Evolutionary conservation across 1,284 basidiomycete genomes (phyloP), one percentile per base, ranked within the genome.

Genomic region (Puccinia triticina): DNA sequence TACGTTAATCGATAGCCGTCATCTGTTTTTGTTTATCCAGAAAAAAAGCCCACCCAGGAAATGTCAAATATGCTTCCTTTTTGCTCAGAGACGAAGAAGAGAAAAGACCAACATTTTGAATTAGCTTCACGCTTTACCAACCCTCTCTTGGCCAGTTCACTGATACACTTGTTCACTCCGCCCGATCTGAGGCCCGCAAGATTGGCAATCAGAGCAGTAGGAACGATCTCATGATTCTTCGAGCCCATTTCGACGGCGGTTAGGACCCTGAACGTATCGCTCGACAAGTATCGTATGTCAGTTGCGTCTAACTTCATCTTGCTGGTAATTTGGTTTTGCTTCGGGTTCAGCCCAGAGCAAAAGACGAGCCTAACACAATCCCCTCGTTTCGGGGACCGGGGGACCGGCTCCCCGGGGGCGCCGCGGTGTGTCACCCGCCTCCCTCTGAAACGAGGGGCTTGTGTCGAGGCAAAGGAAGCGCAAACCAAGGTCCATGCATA

Each of bases 1-100:
- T 99, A 99, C 0, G 97, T 99, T 83, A 99, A 88, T 77, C 96
- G 91, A 87, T 97, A 98, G 11, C 96, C 97, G 85, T 99, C 96
- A 87, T 99, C 95, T 97, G 43, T 26, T 16, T 55, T 32, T 14
- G 40, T 67, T 12, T 26, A 26, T 76, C 34, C 11, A 40, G 76
- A 50, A 3, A 40, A 37, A 37, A 61, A 3, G 10, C 11, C n/a
- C 40, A 12, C 40, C 40, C 4, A 43, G 40, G 12, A 43, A 43
- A 7, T 43, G 40, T 43, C 40, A 43, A 43, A 7, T 43, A 4
- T 43, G n/a, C 40, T 43, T 12, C 40, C 40, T 43, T 43, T 7
- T 12, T 43, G 40, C 40, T 43, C 12, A 43, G 14, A 46, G 11
- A 46, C 55, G 3, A 57, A 21, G 23, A 32, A 59, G 40, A 23